A percentile compares a stretch with the other conserved stretches of the same genome.
phyloP scores from a whole-genome alignment of 371 early-diverging fungal species.

The Batkoa obscura region DNA sequence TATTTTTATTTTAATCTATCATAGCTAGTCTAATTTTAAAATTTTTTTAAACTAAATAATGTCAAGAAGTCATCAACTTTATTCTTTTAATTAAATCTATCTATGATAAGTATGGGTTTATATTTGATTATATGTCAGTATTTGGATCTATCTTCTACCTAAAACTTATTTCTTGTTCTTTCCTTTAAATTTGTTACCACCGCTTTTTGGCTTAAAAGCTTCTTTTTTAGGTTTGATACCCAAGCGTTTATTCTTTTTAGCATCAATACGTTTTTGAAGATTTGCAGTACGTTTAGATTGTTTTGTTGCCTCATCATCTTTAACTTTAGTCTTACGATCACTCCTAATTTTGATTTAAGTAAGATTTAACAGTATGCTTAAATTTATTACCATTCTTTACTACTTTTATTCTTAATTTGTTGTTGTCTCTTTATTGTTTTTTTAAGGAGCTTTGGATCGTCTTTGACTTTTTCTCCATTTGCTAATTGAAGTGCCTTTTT shows the following conservation, averaged over 20 bases:
- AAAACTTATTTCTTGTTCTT: too few species aligned
- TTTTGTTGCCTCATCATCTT: conserved; percentile 36
- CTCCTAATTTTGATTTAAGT: conserved; percentile 13
- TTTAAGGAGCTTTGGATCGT: conserved; percentile 71
- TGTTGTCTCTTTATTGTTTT: conserved; percentile 76
- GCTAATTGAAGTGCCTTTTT: conserved; percentile 57
- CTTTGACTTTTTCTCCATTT: conserved; percentile 75
- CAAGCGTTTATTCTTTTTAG: conserved; percentile 35
- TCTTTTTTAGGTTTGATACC: not conserved
- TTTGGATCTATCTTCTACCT: too few species aligned
- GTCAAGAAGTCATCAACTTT: too few species aligned
- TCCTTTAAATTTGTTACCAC: too few species aligned
- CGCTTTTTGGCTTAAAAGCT: too few species aligned
- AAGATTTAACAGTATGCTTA: not conserved
- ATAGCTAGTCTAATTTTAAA: too few species aligned
- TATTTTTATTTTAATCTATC: too few species aligned
- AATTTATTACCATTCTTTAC: conserved; percentile 40
- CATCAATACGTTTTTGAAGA: conserved; percentile 48
- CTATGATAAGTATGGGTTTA: too few species aligned
- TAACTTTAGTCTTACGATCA: conserved; percentile 47
- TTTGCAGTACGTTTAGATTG: conserved; percentile 60
- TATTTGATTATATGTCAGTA: too few species aligned
- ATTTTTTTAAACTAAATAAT: too few species aligned
- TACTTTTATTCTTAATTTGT: conserved; percentile 61
- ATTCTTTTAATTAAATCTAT: too few species aligned